phyloP scores from a whole-genome alignment of 768 basidiomycete species.

The Russula ochroleuca region DNA sequence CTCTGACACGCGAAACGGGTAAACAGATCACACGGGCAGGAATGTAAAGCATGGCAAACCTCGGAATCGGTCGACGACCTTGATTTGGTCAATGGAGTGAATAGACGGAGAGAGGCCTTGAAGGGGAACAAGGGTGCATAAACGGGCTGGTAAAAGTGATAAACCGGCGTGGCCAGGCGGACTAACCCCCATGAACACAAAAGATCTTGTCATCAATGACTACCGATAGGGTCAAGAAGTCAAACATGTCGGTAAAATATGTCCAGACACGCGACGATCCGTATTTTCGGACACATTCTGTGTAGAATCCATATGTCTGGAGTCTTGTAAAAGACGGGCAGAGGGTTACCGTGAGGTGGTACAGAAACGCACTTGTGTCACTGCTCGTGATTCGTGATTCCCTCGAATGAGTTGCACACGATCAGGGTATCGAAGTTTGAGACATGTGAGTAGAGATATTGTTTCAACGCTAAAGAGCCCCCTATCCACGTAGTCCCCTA shows the following conservation, averaged over 20 bases:
- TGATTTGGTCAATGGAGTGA: conserved; percentile 99
- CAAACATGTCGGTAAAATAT: conserved; percentile 99
- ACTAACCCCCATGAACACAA: conserved; percentile 93
- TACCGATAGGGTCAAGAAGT: conserved; percentile 94
- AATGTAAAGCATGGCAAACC: conserved; percentile 44
- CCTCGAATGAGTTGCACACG: conserved; percentile 95
- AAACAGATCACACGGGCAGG: conserved; percentile 8
- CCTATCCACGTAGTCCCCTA: conserved; percentile 98
- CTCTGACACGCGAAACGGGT: conserved; percentile 48
- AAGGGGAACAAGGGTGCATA: not conserved
- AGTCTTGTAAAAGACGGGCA: conserved; percentile 3
- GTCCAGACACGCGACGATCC: conserved; percentile 96
- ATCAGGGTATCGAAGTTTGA: conserved; percentile 95
- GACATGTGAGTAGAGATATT: conserved; percentile 92
- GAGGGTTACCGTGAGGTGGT: conserved; percentile 1
- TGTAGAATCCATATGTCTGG: conserved; percentile 98
- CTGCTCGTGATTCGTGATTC: conserved; percentile 96
- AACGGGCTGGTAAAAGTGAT: conserved; percentile 15
- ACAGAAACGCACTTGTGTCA: conserved; percentile 80
- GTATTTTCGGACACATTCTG: conserved; percentile 96
- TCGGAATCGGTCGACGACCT: conserved; percentile 97
- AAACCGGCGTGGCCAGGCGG: conserved; percentile 11
- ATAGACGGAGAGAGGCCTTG: conserved; percentile 94
- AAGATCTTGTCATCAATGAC: conserved; percentile 99
- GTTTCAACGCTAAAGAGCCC: conserved; percentile 98